Evolutionary conservation across 139 green algal genomes (phyloP).

Genomic region (Chlorella sp.): DNA sequence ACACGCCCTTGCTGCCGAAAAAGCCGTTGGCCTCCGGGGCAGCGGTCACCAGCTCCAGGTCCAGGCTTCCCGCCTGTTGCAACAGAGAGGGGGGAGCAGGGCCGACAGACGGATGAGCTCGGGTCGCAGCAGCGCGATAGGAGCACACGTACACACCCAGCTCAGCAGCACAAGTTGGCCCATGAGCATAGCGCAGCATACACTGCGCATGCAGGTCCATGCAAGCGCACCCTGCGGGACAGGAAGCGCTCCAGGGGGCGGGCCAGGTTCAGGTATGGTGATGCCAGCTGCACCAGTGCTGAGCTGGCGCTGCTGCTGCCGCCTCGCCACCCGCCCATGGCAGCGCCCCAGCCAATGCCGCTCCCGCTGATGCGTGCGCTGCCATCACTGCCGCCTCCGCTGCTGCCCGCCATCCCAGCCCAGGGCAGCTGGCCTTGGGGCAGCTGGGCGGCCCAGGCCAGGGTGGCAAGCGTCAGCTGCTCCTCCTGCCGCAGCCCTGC

Average conservation of each 20-base stretch:
- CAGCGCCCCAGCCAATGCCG: not conserved
- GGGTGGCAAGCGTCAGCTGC: conserved; percentile 21
- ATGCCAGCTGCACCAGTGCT: conserved; percentile 40
- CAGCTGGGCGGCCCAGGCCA: conserved; percentile 6
- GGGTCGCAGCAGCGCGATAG: too few species aligned
- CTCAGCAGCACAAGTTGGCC: too few species aligned
- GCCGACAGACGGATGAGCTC: not conserved
- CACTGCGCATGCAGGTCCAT: too few species aligned
- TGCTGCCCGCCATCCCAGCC: not conserved
- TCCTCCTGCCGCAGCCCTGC: conserved; percentile 58
- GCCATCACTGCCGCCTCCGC: not conserved
- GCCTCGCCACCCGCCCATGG: not conserved
- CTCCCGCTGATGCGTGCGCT: not conserved
- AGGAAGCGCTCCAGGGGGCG: conserved; percentile 36
- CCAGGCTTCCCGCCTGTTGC: not conserved
- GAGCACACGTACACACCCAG: too few species aligned
- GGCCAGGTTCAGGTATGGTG: conserved; percentile 63
- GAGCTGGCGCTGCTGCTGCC: not conserved
- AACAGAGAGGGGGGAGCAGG: not conserved
- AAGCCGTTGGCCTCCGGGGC: conserved; percentile 56
- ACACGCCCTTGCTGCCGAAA: conserved; percentile 36
- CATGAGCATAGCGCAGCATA: too few species aligned
- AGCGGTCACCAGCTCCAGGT: conserved; percentile 35
- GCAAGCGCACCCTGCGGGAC: not conserved
- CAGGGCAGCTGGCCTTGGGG: not conserved